A percentile compares a stretch with the other conserved stretches of the same genome.
phyloP scores from a whole-genome alignment of 1,284 basidiomycete genomes.

The Takashimella tepidaria region DNA sequence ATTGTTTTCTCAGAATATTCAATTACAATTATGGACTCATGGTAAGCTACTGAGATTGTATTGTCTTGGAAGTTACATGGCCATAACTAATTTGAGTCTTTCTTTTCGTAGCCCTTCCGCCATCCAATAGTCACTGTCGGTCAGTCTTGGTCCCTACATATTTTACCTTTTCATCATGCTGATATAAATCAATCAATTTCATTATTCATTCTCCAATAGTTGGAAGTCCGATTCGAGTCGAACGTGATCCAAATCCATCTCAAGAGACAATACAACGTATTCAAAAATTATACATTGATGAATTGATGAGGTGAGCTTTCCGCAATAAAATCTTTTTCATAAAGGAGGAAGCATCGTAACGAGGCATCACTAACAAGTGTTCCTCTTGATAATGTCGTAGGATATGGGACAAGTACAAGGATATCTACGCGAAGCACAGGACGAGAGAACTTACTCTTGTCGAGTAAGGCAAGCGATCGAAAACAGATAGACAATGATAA shows the following conservation, averaged over 20 bases:
- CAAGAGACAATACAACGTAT: conserved; percentile 72
- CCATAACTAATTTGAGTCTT: neutral
- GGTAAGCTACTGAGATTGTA: conserved; percentile 18
- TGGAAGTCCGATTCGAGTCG: conserved; percentile 79
- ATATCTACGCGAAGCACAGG: conserved; percentile 47
- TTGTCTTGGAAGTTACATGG: neutral
- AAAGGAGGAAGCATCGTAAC: too few species aligned
- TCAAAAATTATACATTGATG: conserved; percentile 84
- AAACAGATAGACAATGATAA: too few species aligned
- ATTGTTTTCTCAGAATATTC: conserved; percentile 46
- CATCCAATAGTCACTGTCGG: conserved; percentile 90
- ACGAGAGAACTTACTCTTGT: conserved; percentile 47
- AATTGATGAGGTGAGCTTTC: conserved; percentile 73
- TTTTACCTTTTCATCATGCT: neutral
- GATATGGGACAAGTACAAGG: conserved; percentile 91
- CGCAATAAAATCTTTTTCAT: too few species aligned
- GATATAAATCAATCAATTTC: conserved; percentile 6
- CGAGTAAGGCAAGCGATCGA: too few species aligned
- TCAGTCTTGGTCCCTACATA: conserved; percentile 51
- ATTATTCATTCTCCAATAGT: conserved; percentile 57
- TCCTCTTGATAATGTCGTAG: conserved; percentile 48
- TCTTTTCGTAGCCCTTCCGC: conserved; percentile 64
- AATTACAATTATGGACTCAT: conserved; percentile 59
- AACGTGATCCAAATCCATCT: conserved; percentile 70
- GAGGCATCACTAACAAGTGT: conserved; percentile 1